Evolutionary conservation across 139 green algal genomes (phyloP).

Genomic region (Mesostigma viride): DNA sequence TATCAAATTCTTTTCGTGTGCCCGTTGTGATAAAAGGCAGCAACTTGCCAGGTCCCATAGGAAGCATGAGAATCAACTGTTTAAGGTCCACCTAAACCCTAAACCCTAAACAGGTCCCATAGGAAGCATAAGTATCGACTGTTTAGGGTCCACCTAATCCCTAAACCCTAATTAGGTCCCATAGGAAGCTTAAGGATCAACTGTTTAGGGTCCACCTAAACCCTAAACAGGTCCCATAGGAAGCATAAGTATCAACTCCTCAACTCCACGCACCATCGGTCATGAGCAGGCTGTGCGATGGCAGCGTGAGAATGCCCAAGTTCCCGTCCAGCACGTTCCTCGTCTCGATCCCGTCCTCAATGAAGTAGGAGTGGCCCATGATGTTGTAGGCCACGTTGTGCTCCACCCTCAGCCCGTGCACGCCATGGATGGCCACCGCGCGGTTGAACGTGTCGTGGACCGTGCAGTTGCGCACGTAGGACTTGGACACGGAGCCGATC

Average conservation of each 20-base stretch:
- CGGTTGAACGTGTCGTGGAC: conserved; percentile 33
- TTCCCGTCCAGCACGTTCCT: conserved; percentile 42
- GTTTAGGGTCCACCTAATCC: too few species aligned
- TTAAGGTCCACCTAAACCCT: background rate
- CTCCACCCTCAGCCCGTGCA: conserved; percentile 17
- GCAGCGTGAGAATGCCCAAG: conserved; percentile 48
- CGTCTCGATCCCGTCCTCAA: conserved; percentile 46
- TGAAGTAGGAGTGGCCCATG: conserved; percentile 56
- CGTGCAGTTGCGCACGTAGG: conserved; percentile 12
- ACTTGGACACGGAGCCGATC: conserved; percentile 24
- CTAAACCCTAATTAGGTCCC: background rate
- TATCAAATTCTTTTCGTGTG: background rate
- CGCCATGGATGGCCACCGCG: conserved; percentile 20
- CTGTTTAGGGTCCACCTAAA: background rate
- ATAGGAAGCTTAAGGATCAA: background rate
- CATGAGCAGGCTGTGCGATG: conserved; percentile 43
- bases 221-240: background rate
- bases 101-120: background rate
- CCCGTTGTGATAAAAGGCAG: background rate
- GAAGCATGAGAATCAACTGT: background rate
- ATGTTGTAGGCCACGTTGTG: conserved; percentile 51
- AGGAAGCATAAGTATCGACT: background rate
- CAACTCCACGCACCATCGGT: conserved; percentile 19
- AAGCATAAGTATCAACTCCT: background rate
- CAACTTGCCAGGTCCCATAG: background rate